Percentiles rank a stretch among this genome's conserved stretches.
These are phyloP conservation scores for Saccharomyces hybrid DNA, from an alignment of 1,139 yeast species.

Conservation along the genomic window DNA sequence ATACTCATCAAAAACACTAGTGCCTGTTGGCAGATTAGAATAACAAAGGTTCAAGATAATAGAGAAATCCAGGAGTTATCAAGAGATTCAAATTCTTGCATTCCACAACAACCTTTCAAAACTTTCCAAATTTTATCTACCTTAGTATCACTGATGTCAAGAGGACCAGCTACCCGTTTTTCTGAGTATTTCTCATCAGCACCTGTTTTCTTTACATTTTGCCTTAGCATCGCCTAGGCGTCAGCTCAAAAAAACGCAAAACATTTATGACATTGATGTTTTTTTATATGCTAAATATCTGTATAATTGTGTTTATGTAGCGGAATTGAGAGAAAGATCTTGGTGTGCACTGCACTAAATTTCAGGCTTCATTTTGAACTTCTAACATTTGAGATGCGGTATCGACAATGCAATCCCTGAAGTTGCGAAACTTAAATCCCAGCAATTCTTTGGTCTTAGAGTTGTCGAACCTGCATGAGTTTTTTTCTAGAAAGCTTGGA, in stretches of 20 bases:
- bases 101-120: too few species aligned
- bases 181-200: too few species aligned
- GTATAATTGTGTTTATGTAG: not conserved
- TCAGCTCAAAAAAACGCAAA: not conserved
- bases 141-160: too few species aligned
- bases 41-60: not conserved
- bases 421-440: conserved; percentile 4
- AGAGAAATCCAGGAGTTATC: too few species aligned
- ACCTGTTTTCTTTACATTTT: too few species aligned
- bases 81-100: too few species aligned
- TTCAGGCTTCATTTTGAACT: not conserved
- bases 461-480: conserved; percentile 4
- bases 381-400: conserved; percentile 5
- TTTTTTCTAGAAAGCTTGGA: not conserved
- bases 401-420: conserved; percentile 4
- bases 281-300: not conserved
- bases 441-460: conserved; percentile 3
- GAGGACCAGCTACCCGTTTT: too few species aligned
- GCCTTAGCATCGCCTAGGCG: too few species aligned
- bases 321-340: not conserved
- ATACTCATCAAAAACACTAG: not conserved
- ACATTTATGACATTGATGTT: not conserved
- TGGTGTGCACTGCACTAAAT: not conserved
- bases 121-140: too few species aligned
- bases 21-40: not conserved